Evolutionary conservation across 495 filamentous ascomycete species (phyloP), one percentile per base, ranked within the genome.

Genomic region (Pyrenopolyporus hunteri): DNA sequence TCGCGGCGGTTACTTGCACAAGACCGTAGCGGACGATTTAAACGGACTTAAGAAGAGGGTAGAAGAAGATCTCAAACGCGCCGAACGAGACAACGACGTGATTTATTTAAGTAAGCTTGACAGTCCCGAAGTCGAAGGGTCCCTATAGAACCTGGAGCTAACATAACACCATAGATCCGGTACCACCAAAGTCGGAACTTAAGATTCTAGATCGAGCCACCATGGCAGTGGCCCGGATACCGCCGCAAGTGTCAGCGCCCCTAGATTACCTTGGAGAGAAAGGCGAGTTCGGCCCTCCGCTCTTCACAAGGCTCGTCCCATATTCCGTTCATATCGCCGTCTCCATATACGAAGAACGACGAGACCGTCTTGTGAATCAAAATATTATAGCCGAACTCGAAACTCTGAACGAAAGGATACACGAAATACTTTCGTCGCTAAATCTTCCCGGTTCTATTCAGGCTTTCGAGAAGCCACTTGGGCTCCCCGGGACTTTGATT

Each of bases 311-410:
- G 68, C 81, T 98, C 13, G 94, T 98, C 1, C 94, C 94, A 6
- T 98, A 97, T 72, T 91, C 93, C 2, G 94, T 98, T 3, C 94
- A 98, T 67, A 81, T 97, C 35, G 94, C 94, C 16, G 89, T 94
- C 4, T 96, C 90, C 48, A 96, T 97, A 10, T 98, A 98, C 69
- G 93, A 90, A 26, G 92, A 98, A 72, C 84, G 93, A 36, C 82
- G 93, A 31, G 93, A 98, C 70, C 83, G 93, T 28, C 76, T 96
- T 25, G 84, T 98, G 49, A 96, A 95, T 73, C 88, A 87, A 57
- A 85, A 83, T 14, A 89, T 97, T 25, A 87, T 97, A 57, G 86
- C 87, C 10, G 90, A 96, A 68, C 74, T 98, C 23, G 93, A 96
- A 68, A 84, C 78, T 3, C 78, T 97, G 72, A 96, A 91, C 2